Conservation (phyloP, 2,329 filamentous ascomycete species). For the Cladosporium sphaerospermum region DNA sequence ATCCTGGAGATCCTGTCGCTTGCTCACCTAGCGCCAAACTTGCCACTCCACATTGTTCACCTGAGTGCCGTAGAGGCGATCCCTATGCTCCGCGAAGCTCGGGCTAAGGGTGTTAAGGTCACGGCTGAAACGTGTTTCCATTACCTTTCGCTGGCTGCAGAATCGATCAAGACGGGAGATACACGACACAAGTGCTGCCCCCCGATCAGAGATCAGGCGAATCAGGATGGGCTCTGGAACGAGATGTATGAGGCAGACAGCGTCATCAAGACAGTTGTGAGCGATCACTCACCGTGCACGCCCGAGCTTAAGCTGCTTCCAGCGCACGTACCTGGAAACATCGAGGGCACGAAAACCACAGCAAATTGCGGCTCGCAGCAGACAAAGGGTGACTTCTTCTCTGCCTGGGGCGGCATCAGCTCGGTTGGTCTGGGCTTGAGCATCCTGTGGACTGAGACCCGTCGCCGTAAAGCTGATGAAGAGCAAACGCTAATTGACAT, state of each 20-base stretch:
- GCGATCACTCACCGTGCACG: conserved; percentile 93
- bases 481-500: conserved; percentile 65
- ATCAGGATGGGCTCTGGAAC: conserved; percentile 81
- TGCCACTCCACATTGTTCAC: conserved; percentile 90
- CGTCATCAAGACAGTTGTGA: conserved; percentile 86
- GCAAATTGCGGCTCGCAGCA: conserved; percentile 32
- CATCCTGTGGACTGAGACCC: conserved; percentile 76
- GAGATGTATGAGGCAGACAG: conserved; percentile 62
- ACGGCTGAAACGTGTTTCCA: conserved; percentile 95
- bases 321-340: conserved; percentile 51
- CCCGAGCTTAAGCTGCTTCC: conserved; percentile 88
- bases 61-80: conserved; percentile 85
- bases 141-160: conserved; percentile 78
- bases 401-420: conserved; percentile 93
- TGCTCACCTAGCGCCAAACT: conserved; percentile 69
- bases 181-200: conserved; percentile 94
- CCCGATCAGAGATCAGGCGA: conserved; percentile 73
- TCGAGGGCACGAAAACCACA: conserved; percentile 24
- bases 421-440: conserved; percentile 88
- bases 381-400: conserved; percentile 77
- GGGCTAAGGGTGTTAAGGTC: conserved; percentile 69
- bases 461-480: conserved; percentile 50
- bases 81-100: conserved; percentile 68
- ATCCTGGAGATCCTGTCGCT: conserved; percentile 80
- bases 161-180: conserved; percentile 76